Base-by-base conservation (phyloP, 306 rosid species). In the Citrullus mucosospermus region DNA sequence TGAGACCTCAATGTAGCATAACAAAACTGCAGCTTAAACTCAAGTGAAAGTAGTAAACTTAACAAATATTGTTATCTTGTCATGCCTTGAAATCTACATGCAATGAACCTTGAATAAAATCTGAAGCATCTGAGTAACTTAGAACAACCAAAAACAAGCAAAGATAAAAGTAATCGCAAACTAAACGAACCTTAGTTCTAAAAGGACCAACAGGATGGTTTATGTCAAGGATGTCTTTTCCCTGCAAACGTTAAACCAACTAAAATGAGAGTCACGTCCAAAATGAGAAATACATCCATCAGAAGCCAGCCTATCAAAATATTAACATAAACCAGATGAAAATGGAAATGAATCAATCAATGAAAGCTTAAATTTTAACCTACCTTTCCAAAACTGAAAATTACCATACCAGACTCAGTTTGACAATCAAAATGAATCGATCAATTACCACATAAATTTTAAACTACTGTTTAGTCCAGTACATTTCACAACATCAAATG, bases 181-280 rank as follows among this genome's bases (percentile, higher is more conserved):
- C n/a, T n/a, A 32, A 32, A 76, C 76, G 41, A 38, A 84, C 88
- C 90, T 87, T 80, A 25, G 90, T 84, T 59, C 88, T 86, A 20
- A 84, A 84, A 6, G 88, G 88, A 14, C 86, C 88, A 38, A 70
- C 77, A 2, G 90, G 88, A 82, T 74, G 70, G 70, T 87, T 62
- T 51, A 87, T 84, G 67, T 82, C 88, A 78, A 87, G 88, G 67
- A 87, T 44, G 68, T 82, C 74, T 69, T 58, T 80, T 36, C 88
- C 90, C 90, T 86, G 85, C 60, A 80, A 13, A 84, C 16, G 61
- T 74, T n/a, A 58, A 39, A 78, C 2, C 50, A 43, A 65, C n/a
- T 18, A 28, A 78, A 58, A 82, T 59, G 68, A 57, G 18, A 82
- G 58, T 41, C 55, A 6, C 56, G 0, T 30, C 53, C 78, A 15